Base-by-base conservation (phyloP, 108 stramenopile genomes). In the Conticribra guillardii region DNA sequence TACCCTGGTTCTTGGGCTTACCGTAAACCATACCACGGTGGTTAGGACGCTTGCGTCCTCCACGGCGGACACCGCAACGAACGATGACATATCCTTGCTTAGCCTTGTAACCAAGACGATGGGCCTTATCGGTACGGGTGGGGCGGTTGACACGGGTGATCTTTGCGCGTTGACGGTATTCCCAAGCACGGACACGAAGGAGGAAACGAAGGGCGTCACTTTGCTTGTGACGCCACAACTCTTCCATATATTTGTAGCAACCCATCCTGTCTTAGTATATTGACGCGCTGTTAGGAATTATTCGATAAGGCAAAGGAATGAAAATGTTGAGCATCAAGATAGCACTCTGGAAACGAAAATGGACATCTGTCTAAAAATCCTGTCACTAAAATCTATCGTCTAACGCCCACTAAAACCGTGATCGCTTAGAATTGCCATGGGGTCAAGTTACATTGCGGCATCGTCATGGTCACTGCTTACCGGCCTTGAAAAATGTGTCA, bases 1-100 rank as follows among this genome's bases (percentile, higher is more conserved):
- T 99, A 94, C 99, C 99, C 80, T 98, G 98, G 81, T 99, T 87
- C 93, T 99, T 99, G 79, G 99, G 99, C 96, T 99, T 99, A 80
- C 99, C 99, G 80, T 90, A 98, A 53, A 99, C 99, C 91, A 99
- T 98, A 87, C 99, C 99, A 85, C 98, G 96, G 87, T 91, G 90
- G 80, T 97, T 97, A 34, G 96, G 98, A 72, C 99, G 88, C 96
- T 99, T 99, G 75, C 99, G 97, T 69, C 98, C 98, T 59, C 99
- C 99, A 71, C 99, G 96, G 73, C 99, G 97, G 75, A 99, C 97
- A 59, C 97, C 99, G 62, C 94, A 94, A 69, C 99, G 97, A 79
- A 96, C 98, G 74, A 99, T 84, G 48, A 95, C 95, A 79, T 89
- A 99, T 73, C 99, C 98, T 88, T 97, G 95, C 96, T 99, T 99